Evolutionary conservation across 345 rosid species (phyloP), one percentile per base, ranked within the genome.

Genomic region (Hibiscus tridactylites): DNA sequence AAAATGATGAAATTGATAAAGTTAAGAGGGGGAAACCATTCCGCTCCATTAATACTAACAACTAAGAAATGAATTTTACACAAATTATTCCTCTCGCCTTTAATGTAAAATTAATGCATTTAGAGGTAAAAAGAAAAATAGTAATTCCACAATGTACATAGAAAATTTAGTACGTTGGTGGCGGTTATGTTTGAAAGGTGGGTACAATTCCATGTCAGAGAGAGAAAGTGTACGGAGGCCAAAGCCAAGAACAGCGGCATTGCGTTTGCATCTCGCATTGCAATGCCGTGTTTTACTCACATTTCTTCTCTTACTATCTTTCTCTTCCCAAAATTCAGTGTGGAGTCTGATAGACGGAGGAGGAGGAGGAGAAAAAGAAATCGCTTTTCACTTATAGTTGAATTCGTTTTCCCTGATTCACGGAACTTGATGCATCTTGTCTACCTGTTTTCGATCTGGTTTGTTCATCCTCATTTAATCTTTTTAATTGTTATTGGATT

Each of bases 181-280:
- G 79, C 82, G 72, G 84, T 81, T 79, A 50, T n/a, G 29, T 66
- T 67, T 74, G 59, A 76, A 74, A 29, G 85, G 82, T 58, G 65
- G 61, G 73, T 52, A 73, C 5, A 9, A 11, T 56, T 77, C 77
- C 79, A 78, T 47, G 65, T 77, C 79, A 29, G 67, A 46, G 11
- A 58, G 58, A 68, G 69, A 57, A 62, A 26, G 57, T 58, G 49
- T 3, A 60, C n/a, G 37, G 56, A 21, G 42, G 39, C 44, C 42
- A 26, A 65, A 3, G 68, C n/a, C 13, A 61, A 28, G 49, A n/a
- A 31, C 49, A 53, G 17, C 47, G 74, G 24, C 65, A 19, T 65
- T 50, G 69, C 78, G 0, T 6, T 5, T 72, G 31, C 33, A 21
- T 21, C 2, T 10, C 62, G 15, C 33, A 26, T 24, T 12, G 74